Evolutionary conservation across 768 basidiomycete genomes (phyloP).

Genomic region (Hydnomerulius pinastri): DNA sequence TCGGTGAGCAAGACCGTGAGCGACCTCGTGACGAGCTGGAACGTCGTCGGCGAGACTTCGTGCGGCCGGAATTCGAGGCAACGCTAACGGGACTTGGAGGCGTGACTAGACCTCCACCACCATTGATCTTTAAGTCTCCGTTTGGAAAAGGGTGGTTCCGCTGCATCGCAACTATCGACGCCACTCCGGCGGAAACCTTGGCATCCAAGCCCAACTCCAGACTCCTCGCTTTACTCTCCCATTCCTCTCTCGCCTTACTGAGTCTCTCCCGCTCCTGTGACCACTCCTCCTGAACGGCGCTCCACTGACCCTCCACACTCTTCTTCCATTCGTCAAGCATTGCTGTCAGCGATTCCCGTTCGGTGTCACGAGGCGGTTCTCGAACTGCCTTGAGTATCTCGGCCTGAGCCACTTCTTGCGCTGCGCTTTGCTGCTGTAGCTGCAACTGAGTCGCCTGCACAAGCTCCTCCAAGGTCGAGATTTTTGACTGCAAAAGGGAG

Average conservation of each 20-base stretch:
- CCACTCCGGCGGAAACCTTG: constrained; percentile 38
- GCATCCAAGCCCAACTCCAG: constrained; percentile 58
- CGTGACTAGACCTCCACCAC: constrained; percentile 60
- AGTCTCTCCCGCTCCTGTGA: constrained; percentile 76
- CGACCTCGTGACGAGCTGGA: constrained; percentile 43
- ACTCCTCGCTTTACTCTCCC: constrained; percentile 62
- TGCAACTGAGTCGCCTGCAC: constrained; percentile 52
- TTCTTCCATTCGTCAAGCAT: constrained; percentile 75
- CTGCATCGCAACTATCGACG: constrained; percentile 32
- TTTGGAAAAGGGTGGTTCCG: constrained; percentile 41
- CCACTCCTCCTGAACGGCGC: constrained; percentile 79
- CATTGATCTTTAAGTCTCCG: constrained; percentile 30
- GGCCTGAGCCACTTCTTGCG: constrained; percentile 37
- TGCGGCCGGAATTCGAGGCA: constrained; percentile 57
- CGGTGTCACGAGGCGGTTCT: constrained; percentile 36
- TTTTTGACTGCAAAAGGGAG: constrained; percentile 64
- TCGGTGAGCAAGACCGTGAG: constrained; percentile 37
- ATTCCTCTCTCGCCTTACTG: constrained; percentile 73
- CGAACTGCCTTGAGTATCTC: constrained; percentile 35
- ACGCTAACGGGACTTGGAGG: constrained; percentile 77
- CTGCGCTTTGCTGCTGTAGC: constrained; percentile 37
- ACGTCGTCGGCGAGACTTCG: constrained; percentile 43
- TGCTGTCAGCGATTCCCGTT: constrained; percentile 51
- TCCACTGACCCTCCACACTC: constrained; percentile 79
- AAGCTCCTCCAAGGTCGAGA: constrained; percentile 65